A percentile compares a stretch with the other conserved stretches of the same genome.
Conservation (phyloP, 352 stramenopile species). For the Phytophthora sp. region DNA sequence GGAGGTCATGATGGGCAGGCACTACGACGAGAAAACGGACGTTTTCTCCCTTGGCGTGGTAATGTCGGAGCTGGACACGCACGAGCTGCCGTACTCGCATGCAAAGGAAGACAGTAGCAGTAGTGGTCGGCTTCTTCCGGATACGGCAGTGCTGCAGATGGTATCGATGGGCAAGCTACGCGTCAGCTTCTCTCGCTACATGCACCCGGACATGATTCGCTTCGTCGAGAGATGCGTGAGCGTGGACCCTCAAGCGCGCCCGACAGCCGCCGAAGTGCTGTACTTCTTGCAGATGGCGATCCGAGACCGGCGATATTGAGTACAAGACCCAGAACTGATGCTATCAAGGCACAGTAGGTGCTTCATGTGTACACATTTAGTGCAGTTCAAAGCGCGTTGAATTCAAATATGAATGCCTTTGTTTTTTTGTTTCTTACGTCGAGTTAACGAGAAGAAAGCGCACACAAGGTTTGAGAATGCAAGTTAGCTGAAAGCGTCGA, state of each 20-base stretch:
- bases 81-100: conserved; percentile 33
- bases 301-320: conserved; percentile 6
- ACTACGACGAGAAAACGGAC: conserved; percentile 42
- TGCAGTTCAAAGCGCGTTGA: too few relatives aligned
- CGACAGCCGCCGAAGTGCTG: conserved; percentile 35
- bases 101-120: conserved; percentile 12
- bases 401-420: too few relatives aligned
- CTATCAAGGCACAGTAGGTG: too few relatives aligned
- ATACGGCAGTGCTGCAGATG: conserved; percentile 45
- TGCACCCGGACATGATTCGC: conserved; percentile 9
- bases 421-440: too few relatives aligned
- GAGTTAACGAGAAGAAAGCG: too few relatives aligned
- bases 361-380: too few relatives aligned
- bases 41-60: conserved; percentile 48
- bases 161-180: conserved; percentile 38
- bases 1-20: conserved; percentile 39
- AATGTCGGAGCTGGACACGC: conserved; percentile 41
- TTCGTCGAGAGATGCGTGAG: conserved; percentile 31
- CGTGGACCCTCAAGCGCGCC: conserved; percentile 17
- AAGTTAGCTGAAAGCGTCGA: too few relatives aligned
- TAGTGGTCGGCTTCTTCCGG: conserved; percentile 17
- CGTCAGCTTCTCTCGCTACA: conserved; percentile 30
- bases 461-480: too few relatives aligned
- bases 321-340: too few relatives aligned
- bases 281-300: conserved; percentile 30